Evolutionary conservation across 495 filamentous ascomycete genomes (phyloP), one percentile per base, ranked within the genome.

Genomic region (Cenococcum geophilum): DNA sequence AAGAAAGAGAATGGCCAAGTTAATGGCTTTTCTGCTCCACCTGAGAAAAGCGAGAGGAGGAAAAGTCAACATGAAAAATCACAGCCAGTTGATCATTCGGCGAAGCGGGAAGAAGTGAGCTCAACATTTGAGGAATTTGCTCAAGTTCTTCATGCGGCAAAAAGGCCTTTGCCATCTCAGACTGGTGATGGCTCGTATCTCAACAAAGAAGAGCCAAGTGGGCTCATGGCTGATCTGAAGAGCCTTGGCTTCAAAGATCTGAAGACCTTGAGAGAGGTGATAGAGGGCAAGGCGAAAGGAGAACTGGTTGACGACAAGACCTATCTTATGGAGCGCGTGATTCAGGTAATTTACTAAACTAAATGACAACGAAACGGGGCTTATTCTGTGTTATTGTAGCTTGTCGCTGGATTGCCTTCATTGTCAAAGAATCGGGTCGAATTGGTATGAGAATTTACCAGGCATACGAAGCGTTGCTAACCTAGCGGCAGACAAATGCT

Each of bases 271-370:
- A 79, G 77, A 70, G 76, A 80, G 36, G 61, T 83, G 32, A 73
- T 83, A 60, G 74, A 76, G 64, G 76, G 64, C 56, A 81, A 84
- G 69, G 74, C 72, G 21, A 75, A 74, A 18, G 83, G 87, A 18
- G 80, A 84, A 56, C 64, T 83, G 21, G 64, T 75, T 0, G 84
- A 90, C 63, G 89, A 93, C 71, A 92, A 91, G 76, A 89, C 86
- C 60, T 72, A 75, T 70, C 53, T 70, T 22, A 70, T 70, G 68
- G 68, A 70, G 51, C 60, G 68, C 22, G 62, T 70, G 0, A 52
- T 52, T 52, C 49, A 52, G 49, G 49, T 27, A 32, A 32, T 32
- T 32, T 6, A 32, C 27, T 32, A 32, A 32, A 3, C 27, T 3
- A 32, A 32, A 32, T 32, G 27, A 3, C 3, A 32, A 32, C n/a